Base-by-base conservation (phyloP, 306 rosid genomes). In the Mucuna pruriens region DNA sequence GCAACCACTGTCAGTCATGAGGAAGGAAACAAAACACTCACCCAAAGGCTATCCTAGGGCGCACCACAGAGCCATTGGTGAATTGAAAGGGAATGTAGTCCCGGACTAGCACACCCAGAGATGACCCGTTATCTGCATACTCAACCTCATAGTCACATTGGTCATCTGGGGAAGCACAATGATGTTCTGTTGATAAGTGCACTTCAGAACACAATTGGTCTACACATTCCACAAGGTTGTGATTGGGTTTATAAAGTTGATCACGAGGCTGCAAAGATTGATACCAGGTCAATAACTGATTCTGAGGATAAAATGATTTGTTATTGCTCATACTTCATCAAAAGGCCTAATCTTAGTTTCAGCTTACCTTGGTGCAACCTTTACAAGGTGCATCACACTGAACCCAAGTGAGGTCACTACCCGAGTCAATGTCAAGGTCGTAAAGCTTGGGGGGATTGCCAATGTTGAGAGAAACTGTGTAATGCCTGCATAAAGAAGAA, bases 381-480 rank as follows among this genome's bases (percentile, higher is more conserved):
- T 86, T 89, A 75, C 99, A 95, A 16, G 99, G 99, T 73, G 97
- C 98, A 79, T 95, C 97, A 67, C 99, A 95, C 85, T 93, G 97
- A 74, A 95, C 92, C 99, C 99, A 95, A 58, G 98, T 93, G 76
- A 95, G 89, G 79, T 93, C 99, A 89, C 99, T 95, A 33, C 99
- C 99, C 0, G 98, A 77, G 70, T 95, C 97, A 48, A 95, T 87
- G 84, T 95, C 98, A 58, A 95, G 88, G 16, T 93, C 96, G 13
- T 71, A 95, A 51, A 26, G 66, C 86, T 89, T 95, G 3, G 95
- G 90, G 26, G 97, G 98, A 79, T 80, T 15, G 44, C 99, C 98
- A 61, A 95, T 90, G 72, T 22, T 79, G 33, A 95, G 74, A 19
- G 89, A 83, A 54, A 84, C 92, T 38, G 86, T 89, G 84, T 90